A percentile compares a stretch with the other conserved stretches of the same genome.
phyloP scores from a whole-genome alignment of 202 grass and related monocot species.

The Zoysia matrella region DNA sequence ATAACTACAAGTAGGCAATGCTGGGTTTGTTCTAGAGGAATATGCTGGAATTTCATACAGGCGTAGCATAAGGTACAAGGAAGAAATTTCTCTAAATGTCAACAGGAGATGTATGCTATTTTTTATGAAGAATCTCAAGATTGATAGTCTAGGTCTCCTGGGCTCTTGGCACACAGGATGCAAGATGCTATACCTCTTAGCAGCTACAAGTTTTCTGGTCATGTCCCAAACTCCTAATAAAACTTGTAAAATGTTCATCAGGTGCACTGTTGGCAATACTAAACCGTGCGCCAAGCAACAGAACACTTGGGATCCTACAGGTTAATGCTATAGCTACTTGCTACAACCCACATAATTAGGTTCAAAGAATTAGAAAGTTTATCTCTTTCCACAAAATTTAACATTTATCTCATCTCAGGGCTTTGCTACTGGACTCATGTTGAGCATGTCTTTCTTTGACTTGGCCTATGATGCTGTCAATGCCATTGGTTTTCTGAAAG shows the following conservation, averaged over 20 bases:
- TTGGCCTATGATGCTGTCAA: slow-evolving; percentile 93
- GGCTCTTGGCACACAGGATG: neutral
- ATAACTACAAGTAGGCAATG: neutral
- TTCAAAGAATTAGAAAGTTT: neutral
- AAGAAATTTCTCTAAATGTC: too few species aligned
- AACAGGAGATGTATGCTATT: neutral
- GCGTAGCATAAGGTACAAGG: too few species aligned
- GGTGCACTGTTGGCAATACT: slow-evolving; percentile 88
- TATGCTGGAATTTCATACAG: neutral
- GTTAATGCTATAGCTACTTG: slow-evolving; percentile 45
- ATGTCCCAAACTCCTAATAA: slow-evolving; percentile 10
- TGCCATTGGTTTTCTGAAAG: slow-evolving; percentile 93
- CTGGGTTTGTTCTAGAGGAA: neutral
- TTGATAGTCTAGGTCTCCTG: neutral
- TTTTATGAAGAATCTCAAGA: neutral
- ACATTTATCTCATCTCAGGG: slow-evolving; percentile 59
- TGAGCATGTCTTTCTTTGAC: slow-evolving; percentile 98
- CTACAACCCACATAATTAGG: neutral
- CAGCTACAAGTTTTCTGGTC: neutral
- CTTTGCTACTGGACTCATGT: slow-evolving; percentile 96
- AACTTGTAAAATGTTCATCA: slow-evolving; percentile 40
- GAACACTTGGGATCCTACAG: slow-evolving; percentile 84
- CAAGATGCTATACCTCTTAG: slow-evolving; percentile 11
- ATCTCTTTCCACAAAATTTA: slow-evolving; percentile 6
- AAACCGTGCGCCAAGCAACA: slow-evolving; percentile 73